Evolutionary conservation across 768 basidiomycete genomes (phyloP).

Genomic region (Calvatia gigantea): DNA sequence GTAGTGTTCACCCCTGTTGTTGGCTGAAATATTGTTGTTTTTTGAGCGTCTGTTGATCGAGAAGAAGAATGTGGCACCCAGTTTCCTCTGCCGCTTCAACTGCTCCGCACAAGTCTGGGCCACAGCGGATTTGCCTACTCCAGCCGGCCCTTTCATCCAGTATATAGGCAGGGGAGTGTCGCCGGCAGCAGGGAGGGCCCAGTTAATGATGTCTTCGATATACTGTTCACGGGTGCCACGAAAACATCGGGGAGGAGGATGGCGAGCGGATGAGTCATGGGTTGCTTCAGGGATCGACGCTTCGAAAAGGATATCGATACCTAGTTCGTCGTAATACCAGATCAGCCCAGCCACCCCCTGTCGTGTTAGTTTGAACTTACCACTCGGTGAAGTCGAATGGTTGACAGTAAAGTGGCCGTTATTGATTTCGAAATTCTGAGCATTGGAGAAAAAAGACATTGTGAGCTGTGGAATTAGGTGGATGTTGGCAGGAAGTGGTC

Average conservation of each 20-base stretch:
- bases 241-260: neutral
- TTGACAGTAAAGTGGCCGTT: neutral
- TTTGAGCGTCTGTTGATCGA: neutral
- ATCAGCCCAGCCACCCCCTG: neutral
- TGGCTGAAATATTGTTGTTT: too few relatives aligned
- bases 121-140: neutral
- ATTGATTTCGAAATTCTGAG: slow-evolving; percentile 9
- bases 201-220: neutral
- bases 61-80: slow-evolving; percentile 6
- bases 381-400: neutral
- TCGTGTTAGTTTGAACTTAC: neutral
- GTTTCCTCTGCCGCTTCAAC: neutral
- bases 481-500: too few relatives aligned
- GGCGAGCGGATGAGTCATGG: neutral
- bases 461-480: slow-evolving; percentile 4
- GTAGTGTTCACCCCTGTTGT: neutral
- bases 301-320: neutral
- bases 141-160: slow-evolving; percentile 1
- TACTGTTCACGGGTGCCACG: neutral
- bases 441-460: slow-evolving; percentile 1
- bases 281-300: neutral
- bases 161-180: neutral
- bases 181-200: neutral
- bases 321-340: neutral
- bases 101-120: slow-evolving; percentile 4